phyloP scores from a whole-genome alignment of 129 eudicot genomes.

The Calendula officinalis region DNA sequence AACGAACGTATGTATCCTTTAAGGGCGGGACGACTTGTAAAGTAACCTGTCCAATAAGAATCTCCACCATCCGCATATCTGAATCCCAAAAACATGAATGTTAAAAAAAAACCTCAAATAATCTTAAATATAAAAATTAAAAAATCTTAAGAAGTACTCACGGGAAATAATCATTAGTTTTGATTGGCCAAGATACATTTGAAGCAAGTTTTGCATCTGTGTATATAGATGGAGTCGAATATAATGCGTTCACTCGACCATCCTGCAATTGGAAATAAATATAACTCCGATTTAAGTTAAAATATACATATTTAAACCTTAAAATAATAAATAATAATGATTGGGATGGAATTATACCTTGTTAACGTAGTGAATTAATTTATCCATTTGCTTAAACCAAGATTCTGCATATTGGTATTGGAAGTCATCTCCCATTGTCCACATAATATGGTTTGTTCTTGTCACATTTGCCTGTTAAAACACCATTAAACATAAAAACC shows the following conservation, averaged over 20 bases:
- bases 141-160: slow-evolving; percentile 29
- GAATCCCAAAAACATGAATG: slow-evolving; percentile 13
- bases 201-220: slow-evolving; percentile 78
- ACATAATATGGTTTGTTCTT: slow-evolving; percentile 84
- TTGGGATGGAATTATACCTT: slow-evolving; percentile 40
- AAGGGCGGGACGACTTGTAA: slow-evolving; percentile 83
- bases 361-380: slow-evolving; percentile 84
- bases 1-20: slow-evolving; percentile 76
- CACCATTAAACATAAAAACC: no score
- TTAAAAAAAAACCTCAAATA: slow-evolving; percentile 8
- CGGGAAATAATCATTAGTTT: slow-evolving; percentile 86
- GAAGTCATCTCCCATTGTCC: slow-evolving; percentile 99
- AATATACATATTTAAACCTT: neutral
- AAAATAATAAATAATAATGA: neutral
- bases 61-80: slow-evolving; percentile 75
- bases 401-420: slow-evolving; percentile 89
- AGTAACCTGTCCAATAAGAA: slow-evolving; percentile 90
- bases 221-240: slow-evolving; percentile 87
- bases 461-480: slow-evolving; percentile 73
- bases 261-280: slow-evolving; percentile 49
- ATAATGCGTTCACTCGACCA: slow-evolving; percentile 83
- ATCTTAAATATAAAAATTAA: slow-evolving; percentile 1
- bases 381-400: slow-evolving; percentile 98
- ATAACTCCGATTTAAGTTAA: slow-evolving; percentile 4
- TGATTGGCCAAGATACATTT: slow-evolving; percentile 77